These are phyloP conservation scores for Thalassiosira profunda DNA, from an alignment of 108 stramenopile genomes.

Conservation along the genomic window DNA sequence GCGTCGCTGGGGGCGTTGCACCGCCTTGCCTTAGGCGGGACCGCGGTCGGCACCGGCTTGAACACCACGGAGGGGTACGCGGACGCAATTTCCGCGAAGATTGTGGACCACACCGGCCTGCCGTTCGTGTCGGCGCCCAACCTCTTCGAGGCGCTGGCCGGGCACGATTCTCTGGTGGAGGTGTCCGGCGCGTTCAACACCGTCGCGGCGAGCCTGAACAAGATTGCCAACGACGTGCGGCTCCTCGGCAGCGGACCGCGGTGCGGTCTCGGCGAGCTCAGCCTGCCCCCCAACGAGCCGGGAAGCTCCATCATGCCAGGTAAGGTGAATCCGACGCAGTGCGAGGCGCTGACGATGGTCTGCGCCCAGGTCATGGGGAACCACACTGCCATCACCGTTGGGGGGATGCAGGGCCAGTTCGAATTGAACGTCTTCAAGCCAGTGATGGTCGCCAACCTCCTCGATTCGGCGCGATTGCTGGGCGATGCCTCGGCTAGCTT, in stretches of 20 bases:
- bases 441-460: slow-evolving; percentile 94
- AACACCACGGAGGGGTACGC: slow-evolving; percentile 84
- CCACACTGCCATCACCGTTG: slow-evolving; percentile 92
- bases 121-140: slow-evolving; percentile 96
- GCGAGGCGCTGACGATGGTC: slow-evolving; percentile 99
- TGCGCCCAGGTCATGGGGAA: slow-evolving; percentile 99
- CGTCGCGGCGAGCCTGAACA: slow-evolving; percentile 90
- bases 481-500: slow-evolving; percentile 92
- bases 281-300: slow-evolving; percentile 97
- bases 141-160: slow-evolving; percentile 98
- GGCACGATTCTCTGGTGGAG: slow-evolving; percentile 96
- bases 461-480: slow-evolving; percentile 93
- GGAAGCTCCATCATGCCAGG: slow-evolving; percentile 99
- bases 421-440: slow-evolving; percentile 99
- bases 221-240: slow-evolving; percentile 98
- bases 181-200: slow-evolving; percentile 93
- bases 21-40: slow-evolving; percentile 97
- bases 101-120: slow-evolving; percentile 90
- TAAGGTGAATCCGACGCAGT: slow-evolving; percentile 99
- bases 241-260: slow-evolving; percentile 95
- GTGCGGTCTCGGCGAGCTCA: slow-evolving; percentile 96
- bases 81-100: slow-evolving; percentile 85
- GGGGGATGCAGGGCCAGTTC: slow-evolving; percentile 97
- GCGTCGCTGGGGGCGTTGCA: slow-evolving; percentile 71
- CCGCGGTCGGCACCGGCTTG: slow-evolving; percentile 97